phyloP scores from a whole-genome alignment of 2,329 filamentous ascomycete species.

The Aspergillus melleus region DNA sequence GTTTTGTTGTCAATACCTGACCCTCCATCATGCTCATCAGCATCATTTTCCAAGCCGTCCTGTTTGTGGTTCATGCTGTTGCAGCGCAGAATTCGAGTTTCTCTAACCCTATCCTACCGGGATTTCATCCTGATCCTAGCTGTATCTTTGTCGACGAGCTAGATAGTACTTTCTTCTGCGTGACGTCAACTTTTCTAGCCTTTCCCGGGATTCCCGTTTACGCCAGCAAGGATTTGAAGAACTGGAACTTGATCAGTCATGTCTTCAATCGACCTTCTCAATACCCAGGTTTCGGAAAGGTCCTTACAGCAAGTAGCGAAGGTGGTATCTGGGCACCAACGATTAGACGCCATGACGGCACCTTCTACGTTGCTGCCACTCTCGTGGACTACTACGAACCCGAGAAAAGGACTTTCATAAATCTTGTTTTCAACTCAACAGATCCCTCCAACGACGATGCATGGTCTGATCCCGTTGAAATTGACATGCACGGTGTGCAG shows the following conservation, averaged over 20 bases:
- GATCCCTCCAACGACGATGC: not conserved
- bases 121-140: slow-evolving; percentile 49
- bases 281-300: slow-evolving; percentile 31
- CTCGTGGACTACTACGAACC: too few species aligned
- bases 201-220: slow-evolving; percentile 50
- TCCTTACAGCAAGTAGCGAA: slow-evolving; percentile 5
- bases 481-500: not conserved
- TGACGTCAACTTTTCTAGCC: slow-evolving; percentile 46
- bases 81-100: slow-evolving; percentile 1
- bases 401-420: too few species aligned
- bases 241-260: slow-evolving; percentile 6
- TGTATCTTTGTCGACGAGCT: slow-evolving; percentile 41
- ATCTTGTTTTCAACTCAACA: slow-evolving; percentile 2
- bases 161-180: slow-evolving; percentile 43
- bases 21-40: too few species aligned
- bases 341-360: slow-evolving; percentile 41
- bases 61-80: too few species aligned
- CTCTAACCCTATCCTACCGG: slow-evolving; percentile 28
- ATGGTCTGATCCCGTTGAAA: slow-evolving; percentile 14
- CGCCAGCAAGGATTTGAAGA: slow-evolving; percentile 42
- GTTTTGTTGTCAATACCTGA: too few species aligned
- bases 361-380: slow-evolving; percentile 39
- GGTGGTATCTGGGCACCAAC: slow-evolving; percentile 45
- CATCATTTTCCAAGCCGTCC: too few species aligned
- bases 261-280: slow-evolving; percentile 30